phyloP scores from a whole-genome alignment of 179 eudicot species.

The Actinidia polygama region DNA sequence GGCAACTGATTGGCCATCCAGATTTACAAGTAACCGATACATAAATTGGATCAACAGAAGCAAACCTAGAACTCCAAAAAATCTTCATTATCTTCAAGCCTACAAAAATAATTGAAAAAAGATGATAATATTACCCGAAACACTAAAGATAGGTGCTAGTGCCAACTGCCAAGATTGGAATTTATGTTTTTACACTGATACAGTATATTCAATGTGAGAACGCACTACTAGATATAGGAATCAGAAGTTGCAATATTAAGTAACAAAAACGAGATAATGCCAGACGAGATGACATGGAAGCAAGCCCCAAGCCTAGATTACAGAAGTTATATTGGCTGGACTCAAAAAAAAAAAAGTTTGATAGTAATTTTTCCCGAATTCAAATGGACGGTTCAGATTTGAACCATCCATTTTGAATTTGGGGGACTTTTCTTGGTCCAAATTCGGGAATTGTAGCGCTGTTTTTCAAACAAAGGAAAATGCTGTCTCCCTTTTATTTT shows the following conservation, averaged over 20 bases:
- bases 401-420: too few species aligned
- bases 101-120: not conserved
- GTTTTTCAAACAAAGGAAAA: not conserved
- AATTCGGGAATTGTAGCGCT: too few species aligned
- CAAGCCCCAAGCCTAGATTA: slow-evolving; percentile 2
- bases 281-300: not conserved
- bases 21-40: slow-evolving; percentile 14
- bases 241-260: not conserved
- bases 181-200: not conserved
- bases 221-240: not conserved
- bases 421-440: too few species aligned
- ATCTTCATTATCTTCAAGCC: not conserved
- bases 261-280: slow-evolving; percentile 5
- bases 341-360: not conserved
- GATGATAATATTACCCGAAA: not conserved
- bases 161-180: not conserved
- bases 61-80: slow-evolving; percentile 5
- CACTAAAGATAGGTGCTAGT: not conserved
- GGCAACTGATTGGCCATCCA: slow-evolving; percentile 9
- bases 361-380: not conserved
- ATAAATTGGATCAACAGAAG: not conserved
- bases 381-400: too few species aligned
- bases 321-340: not conserved
- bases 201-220: not conserved
- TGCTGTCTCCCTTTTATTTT: not conserved